A percentile compares a stretch with the other conserved stretches of the same genome.
These are phyloP conservation scores for Chamaecrista fasciculata DNA, from an alignment of 306 rosid genomes.

Conservation along the genomic window DNA sequence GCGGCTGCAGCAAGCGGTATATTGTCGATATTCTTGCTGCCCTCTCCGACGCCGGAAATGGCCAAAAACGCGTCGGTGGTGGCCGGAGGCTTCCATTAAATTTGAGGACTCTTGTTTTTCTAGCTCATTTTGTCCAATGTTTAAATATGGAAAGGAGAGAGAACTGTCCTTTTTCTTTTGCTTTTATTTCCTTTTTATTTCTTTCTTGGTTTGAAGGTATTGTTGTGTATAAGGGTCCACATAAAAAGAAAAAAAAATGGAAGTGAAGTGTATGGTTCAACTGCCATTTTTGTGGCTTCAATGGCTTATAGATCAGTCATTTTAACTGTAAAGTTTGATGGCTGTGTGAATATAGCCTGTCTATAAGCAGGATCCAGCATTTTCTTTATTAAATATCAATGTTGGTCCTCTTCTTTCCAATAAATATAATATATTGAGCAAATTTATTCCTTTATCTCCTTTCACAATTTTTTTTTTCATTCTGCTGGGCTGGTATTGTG, in stretches of 20 bases:
- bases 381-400: not conserved
- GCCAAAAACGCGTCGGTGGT: constrained; percentile 6
- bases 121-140: not conserved
- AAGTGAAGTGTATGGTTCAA: not conserved
- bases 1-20: constrained; percentile 44
- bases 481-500: too few relatives aligned
- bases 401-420: not conserved
- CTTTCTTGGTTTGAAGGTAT: not conserved
- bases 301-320: not conserved
- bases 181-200: not conserved
- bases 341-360: not conserved
- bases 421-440: too few relatives aligned
- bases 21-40: constrained; percentile 49
- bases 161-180: not conserved
- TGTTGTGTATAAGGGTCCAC: not conserved
- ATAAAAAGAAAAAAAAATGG: not conserved
- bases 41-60: constrained; percentile 43
- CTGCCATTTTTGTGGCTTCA: not conserved
- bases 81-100: constrained; percentile 29
- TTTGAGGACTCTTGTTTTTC: not conserved
- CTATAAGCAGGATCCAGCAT: not conserved
- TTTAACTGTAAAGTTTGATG: not conserved
- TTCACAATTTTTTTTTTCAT: too few relatives aligned
- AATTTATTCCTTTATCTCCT: too few relatives aligned
- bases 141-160: not conserved